Percentiles rank a stretch among this genome's conserved stretches.
phyloP scores from a whole-genome alignment of 805 yeast species.

The Yarrowia deformans region DNA sequence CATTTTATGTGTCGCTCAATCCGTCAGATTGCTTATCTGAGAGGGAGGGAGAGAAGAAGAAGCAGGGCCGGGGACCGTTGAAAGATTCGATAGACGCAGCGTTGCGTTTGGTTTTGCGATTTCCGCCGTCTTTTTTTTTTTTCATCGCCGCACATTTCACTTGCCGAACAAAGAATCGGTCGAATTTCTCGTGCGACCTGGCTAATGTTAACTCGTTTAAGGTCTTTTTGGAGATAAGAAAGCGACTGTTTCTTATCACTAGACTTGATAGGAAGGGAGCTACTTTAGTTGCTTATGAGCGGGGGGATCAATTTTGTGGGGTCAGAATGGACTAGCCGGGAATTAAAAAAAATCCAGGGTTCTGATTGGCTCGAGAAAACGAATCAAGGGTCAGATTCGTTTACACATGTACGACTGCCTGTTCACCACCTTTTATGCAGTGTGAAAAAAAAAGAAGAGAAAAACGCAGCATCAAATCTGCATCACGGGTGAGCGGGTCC shows the following conservation, averaged over 20 bases:
- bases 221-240: not conserved
- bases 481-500: constrained; percentile 19
- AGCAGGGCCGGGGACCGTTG: not conserved
- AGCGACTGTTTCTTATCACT: not conserved
- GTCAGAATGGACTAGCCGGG: too few relatives aligned
- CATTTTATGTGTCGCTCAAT: not conserved
- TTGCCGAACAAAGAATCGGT: not conserved
- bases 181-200: not conserved
- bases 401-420: too few relatives aligned
- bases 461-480: constrained; percentile 7
- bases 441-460: not conserved
- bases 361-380: not conserved
- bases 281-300: not conserved
- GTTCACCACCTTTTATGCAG: not conserved
- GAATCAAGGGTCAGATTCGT: too few relatives aligned
- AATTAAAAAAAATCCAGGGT: too few relatives aligned
- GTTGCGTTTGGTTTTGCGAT: not conserved
- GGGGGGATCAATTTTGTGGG: too few relatives aligned
- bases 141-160: not conserved
- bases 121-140: not conserved
- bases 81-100: not conserved
- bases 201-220: not conserved
- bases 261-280: not conserved
- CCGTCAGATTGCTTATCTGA: constrained; percentile 11
- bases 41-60: constrained; percentile 3